Conservation (phyloP, 2,329 filamentous ascomycete species). For the Verticillium alfalfae region DNA sequence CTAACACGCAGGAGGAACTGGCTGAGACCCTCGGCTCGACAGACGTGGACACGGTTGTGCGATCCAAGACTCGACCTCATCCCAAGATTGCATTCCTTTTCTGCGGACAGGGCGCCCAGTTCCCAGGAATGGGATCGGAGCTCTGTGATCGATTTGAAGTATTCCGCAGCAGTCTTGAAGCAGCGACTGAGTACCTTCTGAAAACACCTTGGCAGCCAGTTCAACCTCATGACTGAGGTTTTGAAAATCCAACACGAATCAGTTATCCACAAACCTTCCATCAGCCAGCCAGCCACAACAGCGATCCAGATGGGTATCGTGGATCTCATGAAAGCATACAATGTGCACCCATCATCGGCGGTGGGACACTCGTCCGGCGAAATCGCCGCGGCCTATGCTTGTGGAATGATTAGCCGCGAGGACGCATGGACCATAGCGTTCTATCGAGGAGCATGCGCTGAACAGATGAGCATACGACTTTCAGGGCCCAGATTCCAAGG, state of each 20-base stretch:
- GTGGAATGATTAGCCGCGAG: constrained; percentile 25
- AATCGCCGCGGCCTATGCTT: constrained; percentile 37
- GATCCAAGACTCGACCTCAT: constrained; percentile 17
- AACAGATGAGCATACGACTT: constrained; percentile 17
- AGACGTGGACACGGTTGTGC: constrained; percentile 13
- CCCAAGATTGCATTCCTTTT: constrained; percentile 34
- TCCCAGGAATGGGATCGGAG: constrained; percentile 34
- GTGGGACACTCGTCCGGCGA: constrained; percentile 43
- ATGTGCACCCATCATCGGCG: constrained; percentile 24
- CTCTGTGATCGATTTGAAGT: constrained; percentile 29
- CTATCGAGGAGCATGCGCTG: constrained; percentile 29
- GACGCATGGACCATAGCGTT: constrained; percentile 36
- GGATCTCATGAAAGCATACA: constrained; percentile 28
- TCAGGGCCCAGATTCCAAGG: constrained; percentile 19
- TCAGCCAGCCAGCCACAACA: constrained; percentile 35
- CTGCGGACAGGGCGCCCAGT: constrained; percentile 37
- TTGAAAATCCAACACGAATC: constrained; percentile 17
- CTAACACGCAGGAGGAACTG: constrained; percentile 26
- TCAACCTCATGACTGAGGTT: constrained; percentile 29
- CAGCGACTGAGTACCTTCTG: constrained; percentile 23
- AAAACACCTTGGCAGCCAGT: constrained; percentile 20
- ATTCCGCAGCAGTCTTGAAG: constrained; percentile 33
- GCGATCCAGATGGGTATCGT: constrained; percentile 35
- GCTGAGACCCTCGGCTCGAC: constrained; percentile 16
- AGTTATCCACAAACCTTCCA: constrained; percentile 24